Evolutionary conservation across 2,329 filamentous ascomycete species (phyloP), one percentile per base, ranked within the genome.

Genomic region (Colletotrichum sojae): DNA sequence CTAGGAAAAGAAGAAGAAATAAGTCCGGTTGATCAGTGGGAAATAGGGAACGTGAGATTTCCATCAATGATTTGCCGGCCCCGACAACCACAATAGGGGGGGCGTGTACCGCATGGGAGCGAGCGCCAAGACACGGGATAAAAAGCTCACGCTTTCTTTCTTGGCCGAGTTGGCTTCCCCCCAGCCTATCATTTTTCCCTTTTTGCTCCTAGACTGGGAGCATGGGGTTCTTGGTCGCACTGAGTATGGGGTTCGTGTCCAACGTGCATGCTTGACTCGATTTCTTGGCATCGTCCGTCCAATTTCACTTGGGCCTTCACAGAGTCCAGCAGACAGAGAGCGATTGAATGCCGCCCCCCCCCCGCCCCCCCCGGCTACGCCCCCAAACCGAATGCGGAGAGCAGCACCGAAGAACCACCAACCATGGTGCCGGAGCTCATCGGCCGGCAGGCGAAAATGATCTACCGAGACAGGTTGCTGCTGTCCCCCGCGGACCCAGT

Each of bases 271-370:
- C 61, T 65, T 55, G 67, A 57, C 62, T 67, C 45, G 39, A 48
- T 55, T 43, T 56, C 62, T 69, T 69, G 67, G 62, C 67, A 52
- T 61, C 25, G 67, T 69, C 62, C 67, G 56, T 69, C 55, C 62
- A 69, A 69, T 69, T 67, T 69, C 51, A 53, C 48, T 25, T 25
- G 31, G 58, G 36, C 20, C 31, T 10, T 36, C 31, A 36, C 5
- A 31, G 22, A 25, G 3, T 25, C 22, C 22, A 25, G 22, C 22
- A 36, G 31, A 36, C 9, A 10, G 10, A 10, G 31, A 12, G 31
- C 22, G 22, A 25, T 52, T 27, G 36, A 16, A 13, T 15, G 25
- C 16, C n/a, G n/a, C n/a, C n/a, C n/a, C n/a, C n/a, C n/a, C n/a
- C n/a, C n/a, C n/a, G n/a, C n/a, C n/a, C n/a, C n/a, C 46, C 25